Evolutionary conservation across 164 flowering plant genomes (phyloP).

Genomic region (Chloranthus sessilifolius): DNA sequence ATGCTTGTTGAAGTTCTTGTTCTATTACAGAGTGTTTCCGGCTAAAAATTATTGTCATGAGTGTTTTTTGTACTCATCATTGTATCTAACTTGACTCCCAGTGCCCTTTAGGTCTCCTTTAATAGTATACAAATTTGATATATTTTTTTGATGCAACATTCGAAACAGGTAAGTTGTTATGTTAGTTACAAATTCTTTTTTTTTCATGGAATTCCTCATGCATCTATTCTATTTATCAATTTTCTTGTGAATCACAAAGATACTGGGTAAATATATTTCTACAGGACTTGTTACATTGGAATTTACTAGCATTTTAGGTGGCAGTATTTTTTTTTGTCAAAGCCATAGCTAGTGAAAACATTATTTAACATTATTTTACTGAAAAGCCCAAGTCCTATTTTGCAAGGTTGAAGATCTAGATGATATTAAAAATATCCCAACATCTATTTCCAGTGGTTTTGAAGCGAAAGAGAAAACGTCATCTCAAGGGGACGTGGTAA

Average conservation of each 20-base stretch:
- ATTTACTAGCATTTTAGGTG: background rate
- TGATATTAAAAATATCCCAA: constrained; percentile 53
- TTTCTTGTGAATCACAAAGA: background rate
- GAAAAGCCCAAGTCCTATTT: constrained; percentile 1
- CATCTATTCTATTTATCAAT: background rate
- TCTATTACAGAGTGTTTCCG: too few species aligned
- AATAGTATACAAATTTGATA: too few species aligned
- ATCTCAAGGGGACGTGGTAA: constrained; percentile 24
- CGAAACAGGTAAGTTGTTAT: constrained; percentile 45
- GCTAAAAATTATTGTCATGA: too few species aligned
- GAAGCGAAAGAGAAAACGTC: constrained; percentile 38
- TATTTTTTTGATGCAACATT: constrained; percentile 15
- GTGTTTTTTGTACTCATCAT: too few species aligned
- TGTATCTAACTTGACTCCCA: background rate
- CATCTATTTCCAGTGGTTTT: constrained; percentile 28
- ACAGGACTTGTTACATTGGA: background rate
- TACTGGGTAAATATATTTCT: background rate
- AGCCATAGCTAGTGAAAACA: background rate
- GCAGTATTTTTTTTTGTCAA: background rate
- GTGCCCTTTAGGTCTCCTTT: too few species aligned
- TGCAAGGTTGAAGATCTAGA: constrained; percentile 70
- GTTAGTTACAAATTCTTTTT: background rate
- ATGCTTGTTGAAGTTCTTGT: too few species aligned
- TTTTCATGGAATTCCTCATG: background rate
- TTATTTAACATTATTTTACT: background rate